These are phyloP conservation scores for Alternaria panax DNA, from an alignment of 2,329 filamentous ascomycete species.

Conservation along the genomic window DNA sequence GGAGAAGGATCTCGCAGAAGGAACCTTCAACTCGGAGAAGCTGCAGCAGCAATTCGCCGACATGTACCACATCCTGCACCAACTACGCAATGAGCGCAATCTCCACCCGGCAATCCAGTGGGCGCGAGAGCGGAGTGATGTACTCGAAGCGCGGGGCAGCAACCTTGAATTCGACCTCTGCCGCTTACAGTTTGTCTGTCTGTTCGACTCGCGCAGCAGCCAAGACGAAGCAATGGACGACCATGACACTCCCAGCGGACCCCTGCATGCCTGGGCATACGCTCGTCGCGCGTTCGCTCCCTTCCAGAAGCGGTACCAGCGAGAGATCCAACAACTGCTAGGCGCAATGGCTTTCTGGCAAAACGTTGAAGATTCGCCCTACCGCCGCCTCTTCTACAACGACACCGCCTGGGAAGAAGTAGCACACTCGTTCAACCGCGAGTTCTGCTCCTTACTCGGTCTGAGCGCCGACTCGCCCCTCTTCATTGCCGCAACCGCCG, in stretches of 20 bases:
- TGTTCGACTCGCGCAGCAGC: slow-evolving; percentile 63
- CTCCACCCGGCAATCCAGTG: slow-evolving; percentile 85
- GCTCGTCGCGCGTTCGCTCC: slow-evolving; percentile 75
- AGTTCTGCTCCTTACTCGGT: slow-evolving; percentile 92
- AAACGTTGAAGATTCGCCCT: slow-evolving; percentile 80
- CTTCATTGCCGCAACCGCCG: slow-evolving; percentile 90
- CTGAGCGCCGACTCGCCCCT: slow-evolving; percentile 91
- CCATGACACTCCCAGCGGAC: slow-evolving; percentile 51
- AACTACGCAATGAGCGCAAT: slow-evolving; percentile 74
- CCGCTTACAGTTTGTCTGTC: slow-evolving; percentile 86
- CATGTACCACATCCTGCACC: slow-evolving; percentile 89
- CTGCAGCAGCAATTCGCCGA: slow-evolving; percentile 83
- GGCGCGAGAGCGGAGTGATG: slow-evolving; percentile 74
- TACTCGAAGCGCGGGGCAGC: slow-evolving; percentile 81
- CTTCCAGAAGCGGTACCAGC: slow-evolving; percentile 77
- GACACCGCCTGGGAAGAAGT: slow-evolving; percentile 81
- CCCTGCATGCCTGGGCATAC: slow-evolving; percentile 74
- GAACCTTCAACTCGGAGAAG: slow-evolving; percentile 67
- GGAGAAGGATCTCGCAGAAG: slow-evolving; percentile 59
- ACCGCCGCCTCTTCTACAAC: slow-evolving; percentile 78
- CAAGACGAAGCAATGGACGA: slow-evolving; percentile 60
- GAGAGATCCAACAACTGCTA: slow-evolving; percentile 81
- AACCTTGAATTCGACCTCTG: slow-evolving; percentile 95
- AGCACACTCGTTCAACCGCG: slow-evolving; percentile 84
- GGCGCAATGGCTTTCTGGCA: slow-evolving; percentile 80